Evolutionary conservation across 1,139 yeast species (phyloP), one percentile per base, ranked within the genome.

Genomic region (Candida sp.): DNA sequence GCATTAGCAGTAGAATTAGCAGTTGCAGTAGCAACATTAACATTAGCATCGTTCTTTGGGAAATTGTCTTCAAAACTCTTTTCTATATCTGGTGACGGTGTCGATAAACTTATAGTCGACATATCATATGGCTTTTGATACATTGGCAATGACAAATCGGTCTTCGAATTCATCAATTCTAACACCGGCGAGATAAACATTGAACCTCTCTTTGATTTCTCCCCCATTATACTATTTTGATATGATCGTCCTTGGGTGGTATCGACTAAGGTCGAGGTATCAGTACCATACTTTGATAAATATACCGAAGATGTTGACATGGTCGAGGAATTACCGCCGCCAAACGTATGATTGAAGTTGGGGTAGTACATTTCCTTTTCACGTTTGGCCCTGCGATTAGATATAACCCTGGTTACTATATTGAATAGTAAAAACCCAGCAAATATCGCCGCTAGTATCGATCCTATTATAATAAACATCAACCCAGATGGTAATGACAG

Each of bases 391-490:
- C 57, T 60, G 23, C 54, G 49, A 35, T 54, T 50, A 32, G 63
- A 61, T 8, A 55, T 46, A 27, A 64, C 21, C 52, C 59, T 62
- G 7, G 56, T 49, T 19, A 58, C 50, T 5, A 68, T 39, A 40
- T 68, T 56, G 43, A 59, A 61, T 5, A 51, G 22, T 2, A 60
- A 43, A 3, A 66, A 39, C 5, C 56, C 47, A 8, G 61, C 36
- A 4, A 71, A 45, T 2, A 64, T 25, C 5, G 63, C 53, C 3
- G 63, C 62, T 3, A 74, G 44, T 7, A 73, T 55, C 0, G 63
- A 63, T 1, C 79, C 81, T 8, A 72, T 60, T 1, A 72, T 58
- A 21, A 75, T 70, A 52, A 76, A 75, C n/a, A 75, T 70, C 19
- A 76, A 56, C 32, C 70, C 70, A 32, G 60, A 55, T 0, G 73